A percentile compares a stretch with the other conserved stretches of the same genome.
Evolutionary conservation across 2,329 filamentous ascomycete genomes (phyloP).

Genomic region (Bipolaris bicolor): DNA sequence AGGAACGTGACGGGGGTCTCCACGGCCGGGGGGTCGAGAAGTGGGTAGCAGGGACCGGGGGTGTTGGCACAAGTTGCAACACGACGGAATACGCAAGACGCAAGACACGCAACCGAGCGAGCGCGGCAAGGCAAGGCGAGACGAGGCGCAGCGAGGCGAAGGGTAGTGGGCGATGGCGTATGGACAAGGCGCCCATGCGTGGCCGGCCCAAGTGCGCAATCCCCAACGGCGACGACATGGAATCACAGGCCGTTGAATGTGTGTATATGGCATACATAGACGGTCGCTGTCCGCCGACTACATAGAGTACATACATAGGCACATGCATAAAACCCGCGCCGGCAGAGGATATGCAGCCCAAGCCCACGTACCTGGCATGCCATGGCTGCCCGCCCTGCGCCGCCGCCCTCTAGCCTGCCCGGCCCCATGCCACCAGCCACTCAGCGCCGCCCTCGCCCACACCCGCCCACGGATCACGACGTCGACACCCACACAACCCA

Average conservation of each 20-base stretch:
- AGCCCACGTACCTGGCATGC: background rate
- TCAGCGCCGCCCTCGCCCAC: constrained; percentile 18
- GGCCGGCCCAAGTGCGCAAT: too few relatives aligned
- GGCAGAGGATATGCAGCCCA: constrained; percentile 1
- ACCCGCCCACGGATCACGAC: constrained; percentile 4
- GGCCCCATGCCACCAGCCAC: constrained; percentile 19
- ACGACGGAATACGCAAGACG: background rate
- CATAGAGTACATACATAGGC: background rate
- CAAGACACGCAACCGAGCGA: background rate
- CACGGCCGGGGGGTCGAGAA: constrained; percentile 16
- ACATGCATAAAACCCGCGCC: constrained; percentile 3
- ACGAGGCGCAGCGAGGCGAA: background rate
- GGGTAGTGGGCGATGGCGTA: background rate
- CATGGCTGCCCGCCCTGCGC: constrained; percentile 2
- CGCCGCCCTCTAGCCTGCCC: constrained; percentile 6
- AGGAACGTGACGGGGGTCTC: constrained; percentile 31
- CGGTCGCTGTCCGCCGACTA: background rate
- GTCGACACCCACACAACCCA: background rate
- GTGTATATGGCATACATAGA: background rate
- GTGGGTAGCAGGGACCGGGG: too few relatives aligned
- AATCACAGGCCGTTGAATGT: too few relatives aligned
- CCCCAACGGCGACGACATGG: too few relatives aligned
- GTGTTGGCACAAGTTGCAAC: background rate
- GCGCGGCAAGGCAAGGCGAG: background rate
- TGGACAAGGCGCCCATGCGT: too few relatives aligned